Conservation (phyloP, 495 filamentous ascomycete species). For the Podospora comata region DNA sequence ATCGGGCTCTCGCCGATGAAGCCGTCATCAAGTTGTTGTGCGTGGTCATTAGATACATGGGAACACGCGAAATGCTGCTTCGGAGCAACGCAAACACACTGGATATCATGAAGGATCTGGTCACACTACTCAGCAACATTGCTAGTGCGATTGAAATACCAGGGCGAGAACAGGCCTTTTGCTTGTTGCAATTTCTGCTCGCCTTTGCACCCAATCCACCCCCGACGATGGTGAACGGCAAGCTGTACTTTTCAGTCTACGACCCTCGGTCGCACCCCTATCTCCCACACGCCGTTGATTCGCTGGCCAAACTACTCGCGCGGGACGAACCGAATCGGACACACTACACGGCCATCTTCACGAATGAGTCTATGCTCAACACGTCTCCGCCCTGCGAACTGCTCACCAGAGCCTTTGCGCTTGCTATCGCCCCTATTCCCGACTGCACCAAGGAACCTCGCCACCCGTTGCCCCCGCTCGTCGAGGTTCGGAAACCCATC, state of each 20-base stretch:
- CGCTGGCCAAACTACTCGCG: slow-evolving; percentile 85
- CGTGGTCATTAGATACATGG: slow-evolving; percentile 76
- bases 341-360: slow-evolving; percentile 76
- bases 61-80: slow-evolving; percentile 83
- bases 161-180: slow-evolving; percentile 81
- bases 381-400: slow-evolving; percentile 67
- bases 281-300: slow-evolving; percentile 83
- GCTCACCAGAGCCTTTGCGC: slow-evolving; percentile 81
- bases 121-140: slow-evolving; percentile 84
- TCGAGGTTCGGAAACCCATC: slow-evolving; percentile 78
- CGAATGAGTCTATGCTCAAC: slow-evolving; percentile 55
- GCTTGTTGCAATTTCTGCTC: slow-evolving; percentile 82
- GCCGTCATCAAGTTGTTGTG: slow-evolving; percentile 76
- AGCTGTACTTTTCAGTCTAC: slow-evolving; percentile 74
- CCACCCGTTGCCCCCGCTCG: slow-evolving; percentile 53
- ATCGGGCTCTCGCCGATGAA: slow-evolving; percentile 65
- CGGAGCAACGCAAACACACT: slow-evolving; percentile 75
- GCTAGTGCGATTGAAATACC: slow-evolving; percentile 77
- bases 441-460: slow-evolving; percentile 51
- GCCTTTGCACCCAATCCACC: slow-evolving; percentile 80
- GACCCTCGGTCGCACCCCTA: slow-evolving; percentile 80
- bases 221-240: slow-evolving; percentile 48
- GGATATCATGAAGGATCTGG: slow-evolving; percentile 95
- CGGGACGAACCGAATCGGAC: slow-evolving; percentile 90
- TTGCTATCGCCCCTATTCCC: slow-evolving; percentile 82